Conservation (phyloP, 202 grass and related monocot genomes). For the Setaria italica region DNA sequence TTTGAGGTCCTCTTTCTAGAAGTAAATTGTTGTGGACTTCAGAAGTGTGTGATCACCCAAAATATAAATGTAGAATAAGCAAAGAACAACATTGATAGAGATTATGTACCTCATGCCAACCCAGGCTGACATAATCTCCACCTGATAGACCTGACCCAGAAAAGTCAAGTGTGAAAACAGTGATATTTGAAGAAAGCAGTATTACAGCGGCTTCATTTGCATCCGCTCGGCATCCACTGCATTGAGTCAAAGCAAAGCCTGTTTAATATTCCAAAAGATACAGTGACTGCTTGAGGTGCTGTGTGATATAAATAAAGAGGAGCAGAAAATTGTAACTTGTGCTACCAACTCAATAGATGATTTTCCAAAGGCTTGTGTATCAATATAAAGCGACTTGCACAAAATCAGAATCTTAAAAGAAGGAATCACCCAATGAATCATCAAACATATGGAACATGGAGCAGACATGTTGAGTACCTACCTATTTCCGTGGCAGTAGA, state of each 20-base stretch:
- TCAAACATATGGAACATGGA: slow-evolving; percentile 35
- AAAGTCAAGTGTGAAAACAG: slow-evolving; percentile 97
- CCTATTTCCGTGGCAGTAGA: slow-evolving; percentile 99
- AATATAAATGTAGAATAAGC: slow-evolving; percentile 34
- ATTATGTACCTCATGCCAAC: slow-evolving; percentile 91
- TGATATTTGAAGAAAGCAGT: slow-evolving; percentile 97
- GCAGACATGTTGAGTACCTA: slow-evolving; percentile 58
- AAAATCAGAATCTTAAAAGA: slow-evolving; percentile 34
- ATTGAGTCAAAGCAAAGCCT: slow-evolving; percentile 54
- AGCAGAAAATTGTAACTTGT: slow-evolving; percentile 13
- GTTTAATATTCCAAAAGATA: slow-evolving; percentile 48
- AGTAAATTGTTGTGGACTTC: slow-evolving; percentile 46
- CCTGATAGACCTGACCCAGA: slow-evolving; percentile 91
- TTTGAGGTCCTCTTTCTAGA: slow-evolving; percentile 96
- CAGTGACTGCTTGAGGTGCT: slow-evolving; percentile 34
- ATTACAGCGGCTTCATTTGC: slow-evolving; percentile 93
- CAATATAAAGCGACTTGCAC: background rate
- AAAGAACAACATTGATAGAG: slow-evolving; percentile 38
- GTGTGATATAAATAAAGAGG: slow-evolving; percentile 28
- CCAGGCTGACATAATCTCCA: slow-evolving; percentile 97
- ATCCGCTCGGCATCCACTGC: slow-evolving; percentile 96
- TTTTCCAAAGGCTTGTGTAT: slow-evolving; percentile 32
- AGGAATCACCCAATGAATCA: slow-evolving; percentile 13
- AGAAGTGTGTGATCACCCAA: slow-evolving; percentile 22
- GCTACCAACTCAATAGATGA: slow-evolving; percentile 13